Conservation (phyloP, 2,329 filamentous ascomycete species). For the Colletotrichum scovillei region DNA sequence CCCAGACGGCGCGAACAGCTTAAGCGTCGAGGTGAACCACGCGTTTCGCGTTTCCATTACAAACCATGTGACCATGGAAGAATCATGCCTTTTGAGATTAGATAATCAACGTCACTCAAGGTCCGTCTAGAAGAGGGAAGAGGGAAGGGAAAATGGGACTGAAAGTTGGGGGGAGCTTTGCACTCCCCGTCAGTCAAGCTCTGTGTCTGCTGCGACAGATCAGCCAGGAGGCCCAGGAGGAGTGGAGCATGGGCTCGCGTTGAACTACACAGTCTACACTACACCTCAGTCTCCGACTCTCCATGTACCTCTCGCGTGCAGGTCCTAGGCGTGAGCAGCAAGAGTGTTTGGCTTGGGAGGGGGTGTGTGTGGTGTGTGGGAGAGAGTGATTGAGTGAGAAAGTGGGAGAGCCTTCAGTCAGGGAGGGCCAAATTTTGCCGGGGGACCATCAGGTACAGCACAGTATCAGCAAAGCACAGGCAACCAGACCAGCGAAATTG, state of each 20-base stretch:
- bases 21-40: neutral
- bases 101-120: neutral
- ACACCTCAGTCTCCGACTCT: neutral
- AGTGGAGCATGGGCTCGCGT: conserved; percentile 34
- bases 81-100: neutral
- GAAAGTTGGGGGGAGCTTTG: conserved; percentile 42
- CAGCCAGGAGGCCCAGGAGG: conserved; percentile 31
- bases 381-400: neutral
- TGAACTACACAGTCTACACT: conserved; percentile 13
- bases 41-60: neutral
- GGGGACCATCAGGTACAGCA: conserved; percentile 35
- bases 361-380: conserved; percentile 25
- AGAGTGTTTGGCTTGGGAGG: conserved; percentile 35
- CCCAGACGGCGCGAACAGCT: neutral
- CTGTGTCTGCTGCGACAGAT: conserved; percentile 26
- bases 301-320: conserved; percentile 26
- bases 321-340: conserved; percentile 33
- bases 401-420: conserved; percentile 24
- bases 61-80: neutral
- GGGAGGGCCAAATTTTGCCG: conserved; percentile 28
- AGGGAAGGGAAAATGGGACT: conserved; percentile 43
- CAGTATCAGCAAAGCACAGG: conserved; percentile 32
- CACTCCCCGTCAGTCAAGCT: conserved; percentile 43
- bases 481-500: conserved; percentile 30
- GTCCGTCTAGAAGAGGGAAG: conserved; percentile 37